phyloP scores from a whole-genome alignment of 768 basidiomycete species.

The Calocybe cyanea region DNA sequence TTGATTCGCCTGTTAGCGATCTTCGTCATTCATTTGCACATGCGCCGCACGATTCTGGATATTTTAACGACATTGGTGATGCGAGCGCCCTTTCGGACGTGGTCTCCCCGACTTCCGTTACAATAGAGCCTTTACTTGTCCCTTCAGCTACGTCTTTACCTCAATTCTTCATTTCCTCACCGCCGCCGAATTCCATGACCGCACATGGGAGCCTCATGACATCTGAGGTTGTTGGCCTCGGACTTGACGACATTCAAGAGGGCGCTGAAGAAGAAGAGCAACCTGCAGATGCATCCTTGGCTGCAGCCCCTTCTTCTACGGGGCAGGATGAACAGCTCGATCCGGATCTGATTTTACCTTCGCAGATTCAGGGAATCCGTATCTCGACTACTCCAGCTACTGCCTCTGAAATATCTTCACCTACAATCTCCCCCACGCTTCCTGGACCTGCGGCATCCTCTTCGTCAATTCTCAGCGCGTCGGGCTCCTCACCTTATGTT shows the following conservation, averaged over 20 bases:
- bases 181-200: slow-evolving; percentile 21
- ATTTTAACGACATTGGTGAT: not conserved
- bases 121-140: slow-evolving; percentile 55
- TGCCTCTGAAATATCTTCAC: slow-evolving; percentile 13
- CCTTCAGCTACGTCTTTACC: slow-evolving; percentile 21
- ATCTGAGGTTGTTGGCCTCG: slow-evolving; percentile 18
- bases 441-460: slow-evolving; percentile 14
- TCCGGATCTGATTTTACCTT: slow-evolving; percentile 25
- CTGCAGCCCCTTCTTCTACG: slow-evolving; percentile 10
- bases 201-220: slow-evolving; percentile 16
- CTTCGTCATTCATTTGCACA: slow-evolving; percentile 8
- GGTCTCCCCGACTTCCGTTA: slow-evolving; percentile 17
- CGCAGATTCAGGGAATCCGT: slow-evolving; percentile 55
- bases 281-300: slow-evolving; percentile 3
- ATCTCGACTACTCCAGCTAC: slow-evolving; percentile 44
- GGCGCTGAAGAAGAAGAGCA: slow-evolving; percentile 59
- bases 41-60: not conserved
- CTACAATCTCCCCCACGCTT: slow-evolving; percentile 21
- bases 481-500: slow-evolving; percentile 7
- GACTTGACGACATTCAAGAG: slow-evolving; percentile 59
- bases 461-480: slow-evolving; percentile 16
- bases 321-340: slow-evolving; percentile 9
- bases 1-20: slow-evolving; percentile 39
- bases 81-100: slow-evolving; percentile 4
- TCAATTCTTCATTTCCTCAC: slow-evolving; percentile 36